phyloP scores from a whole-genome alignment of 1,139 yeast genomes.

The Meyerozyma athensensis region DNA sequence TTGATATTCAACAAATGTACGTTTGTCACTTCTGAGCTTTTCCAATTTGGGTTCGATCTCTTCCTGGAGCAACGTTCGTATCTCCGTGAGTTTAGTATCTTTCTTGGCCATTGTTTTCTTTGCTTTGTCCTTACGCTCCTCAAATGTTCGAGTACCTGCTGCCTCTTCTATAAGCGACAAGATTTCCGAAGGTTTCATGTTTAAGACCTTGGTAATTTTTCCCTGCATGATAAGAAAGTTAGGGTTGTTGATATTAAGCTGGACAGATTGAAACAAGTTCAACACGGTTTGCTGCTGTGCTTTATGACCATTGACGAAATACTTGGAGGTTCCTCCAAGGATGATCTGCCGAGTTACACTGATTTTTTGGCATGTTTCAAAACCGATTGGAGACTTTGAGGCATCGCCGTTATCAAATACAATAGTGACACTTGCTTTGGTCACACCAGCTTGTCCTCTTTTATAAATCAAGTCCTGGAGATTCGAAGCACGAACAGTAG shows the following conservation, averaged over 20 bases:
- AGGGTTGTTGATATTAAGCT: slow-evolving; percentile 92
- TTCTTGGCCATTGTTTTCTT: slow-evolving; percentile 88
- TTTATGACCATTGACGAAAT: slow-evolving; percentile 90
- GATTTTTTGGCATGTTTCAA: slow-evolving; percentile 72
- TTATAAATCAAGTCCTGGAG: slow-evolving; percentile 92
- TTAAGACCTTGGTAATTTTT: slow-evolving; percentile 90
- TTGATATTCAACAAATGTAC: slow-evolving; percentile 80
- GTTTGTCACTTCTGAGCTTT: slow-evolving; percentile 73
- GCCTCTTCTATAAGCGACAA: slow-evolving; percentile 94
- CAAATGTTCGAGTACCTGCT: slow-evolving; percentile 95
- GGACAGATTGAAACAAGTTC: slow-evolving; percentile 88
- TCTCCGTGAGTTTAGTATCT: slow-evolving; percentile 78
- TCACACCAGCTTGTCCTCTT: slow-evolving; percentile 97
- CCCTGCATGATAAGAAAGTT: slow-evolving; percentile 99
- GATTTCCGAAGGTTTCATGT: slow-evolving; percentile 92
- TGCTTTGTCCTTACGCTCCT: slow-evolving; percentile 88
- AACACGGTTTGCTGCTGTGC: slow-evolving; percentile 94
- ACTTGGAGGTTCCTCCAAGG: slow-evolving; percentile 89
- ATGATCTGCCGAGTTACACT: slow-evolving; percentile 91
- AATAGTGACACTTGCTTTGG: slow-evolving; percentile 94
- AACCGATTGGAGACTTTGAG: slow-evolving; percentile 79
- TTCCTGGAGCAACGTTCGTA: slow-evolving; percentile 65
- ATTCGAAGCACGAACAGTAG: slow-evolving; percentile 89
- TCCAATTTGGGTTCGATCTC: slow-evolving; percentile 93
- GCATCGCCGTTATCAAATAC: slow-evolving; percentile 85